Evolutionary conservation across 495 filamentous ascomycete genomes (phyloP), one percentile per base, ranked within the genome.

Genomic region (Aspergillus hancockii): DNA sequence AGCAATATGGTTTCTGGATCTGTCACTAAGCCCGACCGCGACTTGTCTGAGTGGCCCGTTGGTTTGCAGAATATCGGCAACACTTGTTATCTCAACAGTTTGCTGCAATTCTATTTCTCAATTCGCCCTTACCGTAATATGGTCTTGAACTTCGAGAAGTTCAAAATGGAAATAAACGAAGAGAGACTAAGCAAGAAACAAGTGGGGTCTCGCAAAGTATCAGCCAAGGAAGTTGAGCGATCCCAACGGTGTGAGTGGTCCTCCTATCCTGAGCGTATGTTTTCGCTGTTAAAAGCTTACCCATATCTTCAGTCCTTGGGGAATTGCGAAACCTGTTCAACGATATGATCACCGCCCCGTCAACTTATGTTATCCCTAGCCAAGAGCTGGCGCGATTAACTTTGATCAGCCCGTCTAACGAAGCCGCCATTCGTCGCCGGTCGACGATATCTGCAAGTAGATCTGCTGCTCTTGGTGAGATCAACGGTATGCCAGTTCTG

Each of bases 21-120:
- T 53, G 65, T 65, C 19, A 60, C 61, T 13, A 68, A 78, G 55
- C 53, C 72, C 8, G 70, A 70, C 60, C 67, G 67, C 34, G 61
- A 75, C 52, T 53, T 75, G 21, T 61, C 69, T 1, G 76, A 84
- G 14, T 86, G 86, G 77, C 92, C 93, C 8, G 88, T 93, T 52
- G 94, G 94, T 0, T 79, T 98, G 13, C 83, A 85, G 43, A 99
- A 98, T 62, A 93, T 97, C 60, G 92, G 93, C 43, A 97, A 97
- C 63, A 99, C 94, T 1, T 99, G 94, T 71, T 99, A 99, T 64
- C 83, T 99, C 40, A 98, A 98, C 75, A 98, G 94, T 70, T 81
- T 99, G 31, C 75, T 99, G 13, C 94, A 99, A 65, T 98, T 95
- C 65, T 92, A 95, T 68, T 97, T 94, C 68, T 92, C 92, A 0